A percentile compares a stretch with the other conserved stretches of the same genome.
Conservation (phyloP, 495 filamentous ascomycete genomes). For the Lasiosphaeriaceae sp. region DNA sequence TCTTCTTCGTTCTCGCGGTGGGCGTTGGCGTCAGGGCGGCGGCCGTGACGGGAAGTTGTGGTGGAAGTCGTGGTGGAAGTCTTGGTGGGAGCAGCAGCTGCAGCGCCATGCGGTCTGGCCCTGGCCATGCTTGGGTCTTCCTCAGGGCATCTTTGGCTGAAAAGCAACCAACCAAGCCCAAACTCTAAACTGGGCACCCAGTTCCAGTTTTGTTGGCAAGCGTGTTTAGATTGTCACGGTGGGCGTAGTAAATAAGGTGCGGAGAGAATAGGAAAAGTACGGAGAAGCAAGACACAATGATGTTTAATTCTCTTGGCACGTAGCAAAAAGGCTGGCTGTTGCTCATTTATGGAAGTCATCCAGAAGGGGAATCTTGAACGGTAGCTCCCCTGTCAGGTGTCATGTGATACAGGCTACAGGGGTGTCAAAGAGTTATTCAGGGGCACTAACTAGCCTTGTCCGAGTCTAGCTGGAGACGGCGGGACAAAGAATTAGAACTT, state of each 20-base stretch:
- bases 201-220: no score
- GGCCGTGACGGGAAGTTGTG: not conserved
- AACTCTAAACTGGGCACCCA: not conserved
- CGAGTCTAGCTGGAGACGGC: no score
- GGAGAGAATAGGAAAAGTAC: no score
- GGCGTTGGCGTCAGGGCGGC: not conserved
- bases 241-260: no score
- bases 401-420: not conserved
- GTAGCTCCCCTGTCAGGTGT: not conserved
- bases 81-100: slow-evolving; percentile 7
- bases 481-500: no score
- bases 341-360: not conserved
- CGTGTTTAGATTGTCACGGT: no score
- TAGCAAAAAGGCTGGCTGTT: no score
- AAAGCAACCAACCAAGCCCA: not conserved
- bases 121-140: slow-evolving; percentile 39
- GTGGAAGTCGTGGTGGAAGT: not conserved
- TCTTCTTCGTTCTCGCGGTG: slow-evolving; percentile 35
- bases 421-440: not conserved
- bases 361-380: not conserved
- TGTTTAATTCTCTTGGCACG: no score
- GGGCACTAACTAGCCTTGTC: not conserved
- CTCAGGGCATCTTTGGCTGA: slow-evolving; percentile 34
- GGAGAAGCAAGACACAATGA: no score
- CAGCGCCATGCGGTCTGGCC: slow-evolving; percentile 36